Evolutionary conservation across 495 filamentous ascomycete genomes (phyloP).

Genomic region (Aspergillus asperescens): DNA sequence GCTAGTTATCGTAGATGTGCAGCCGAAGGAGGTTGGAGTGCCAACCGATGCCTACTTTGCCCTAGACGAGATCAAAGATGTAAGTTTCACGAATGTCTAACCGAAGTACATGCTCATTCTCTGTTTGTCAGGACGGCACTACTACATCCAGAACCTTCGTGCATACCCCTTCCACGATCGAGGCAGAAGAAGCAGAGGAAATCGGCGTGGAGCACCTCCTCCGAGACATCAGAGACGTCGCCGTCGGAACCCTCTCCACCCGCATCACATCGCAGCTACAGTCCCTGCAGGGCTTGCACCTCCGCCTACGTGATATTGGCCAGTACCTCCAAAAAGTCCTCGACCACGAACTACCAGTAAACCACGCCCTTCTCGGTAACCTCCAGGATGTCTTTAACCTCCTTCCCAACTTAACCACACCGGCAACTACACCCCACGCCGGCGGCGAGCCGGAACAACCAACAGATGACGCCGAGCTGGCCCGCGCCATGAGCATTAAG

Average conservation of each 20-base stretch:
- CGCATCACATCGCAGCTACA: conserved; percentile 97
- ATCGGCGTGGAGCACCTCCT: conserved; percentile 98
- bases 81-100: conserved; percentile 41
- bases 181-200: conserved; percentile 97
- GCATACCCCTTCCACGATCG: conserved; percentile 98
- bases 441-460: conserved; percentile 41
- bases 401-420: conserved; percentile 90
- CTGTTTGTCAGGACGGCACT: conserved; percentile 72
- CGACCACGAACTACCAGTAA: conserved; percentile 84
- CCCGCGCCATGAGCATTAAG: conserved; percentile 95
- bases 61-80: conserved; percentile 99
- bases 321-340: conserved; percentile 94
- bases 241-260: conserved; percentile 95
- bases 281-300: conserved; percentile 92
- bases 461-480: conserved; percentile 72
- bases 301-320: conserved; percentile 91
- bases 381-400: conserved; percentile 99
- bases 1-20: conserved; percentile 96
- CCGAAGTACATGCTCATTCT: neutral
- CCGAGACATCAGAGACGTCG: conserved; percentile 94
- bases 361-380: conserved; percentile 95
- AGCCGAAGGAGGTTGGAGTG: conserved; percentile 96
- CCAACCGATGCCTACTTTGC: conserved; percentile 99
- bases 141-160: conserved; percentile 97
- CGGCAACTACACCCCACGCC: conserved; percentile 49